Evolutionary conservation across 345 rosid species (phyloP), one percentile per base, ranked within the genome.

Genomic region (Tarenaya hassleriana): DNA sequence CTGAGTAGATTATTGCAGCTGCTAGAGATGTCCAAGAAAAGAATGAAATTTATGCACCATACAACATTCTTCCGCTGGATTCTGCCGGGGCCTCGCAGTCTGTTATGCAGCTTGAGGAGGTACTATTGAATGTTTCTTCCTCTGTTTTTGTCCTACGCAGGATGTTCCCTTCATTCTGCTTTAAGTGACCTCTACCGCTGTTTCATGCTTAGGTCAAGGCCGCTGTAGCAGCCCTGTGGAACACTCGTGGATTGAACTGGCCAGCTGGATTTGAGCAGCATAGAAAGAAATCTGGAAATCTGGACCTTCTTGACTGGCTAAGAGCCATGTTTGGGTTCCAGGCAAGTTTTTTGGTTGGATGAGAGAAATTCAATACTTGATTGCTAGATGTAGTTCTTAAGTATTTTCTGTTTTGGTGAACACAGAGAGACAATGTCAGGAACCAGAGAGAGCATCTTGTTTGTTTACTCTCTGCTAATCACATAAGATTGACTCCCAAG

Each of bases 11-110:
- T 72, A 88, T 92, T 45, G 98, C 98, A 19, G 87, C 96, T 18
- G 98, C 98, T 31, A 84, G 75, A 75, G 96, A 87, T 78, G 89
- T 92, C 66, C 98, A 92, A 73, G 98, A 92, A 71, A 92, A 82
- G 82, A 92, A 79, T 56, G 96, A 92, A 70, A 92, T 84, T 44
- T 92, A 88, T 69, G 86, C 95, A 29, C 98, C 98, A 7, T 92
- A 82, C 69, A 92, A 88, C 75, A 88, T 92, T 67, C 95, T 92
- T 69, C 95, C 98, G 34, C 69, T 92, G 64, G 98, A 88, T 74
- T 77, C 90, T 62, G 98, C 95, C 56, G 96, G 98, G 54, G 84
- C 94, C 60, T 81, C 96, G 0, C 96, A 88, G 74, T 70, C 96
- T 67, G 76, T 77, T 58, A 83, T 88, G 96, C 96, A 88, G 75